Conservation (phyloP, 495 filamentous ascomycete genomes). For the Podospora pseudoanserina region DNA sequence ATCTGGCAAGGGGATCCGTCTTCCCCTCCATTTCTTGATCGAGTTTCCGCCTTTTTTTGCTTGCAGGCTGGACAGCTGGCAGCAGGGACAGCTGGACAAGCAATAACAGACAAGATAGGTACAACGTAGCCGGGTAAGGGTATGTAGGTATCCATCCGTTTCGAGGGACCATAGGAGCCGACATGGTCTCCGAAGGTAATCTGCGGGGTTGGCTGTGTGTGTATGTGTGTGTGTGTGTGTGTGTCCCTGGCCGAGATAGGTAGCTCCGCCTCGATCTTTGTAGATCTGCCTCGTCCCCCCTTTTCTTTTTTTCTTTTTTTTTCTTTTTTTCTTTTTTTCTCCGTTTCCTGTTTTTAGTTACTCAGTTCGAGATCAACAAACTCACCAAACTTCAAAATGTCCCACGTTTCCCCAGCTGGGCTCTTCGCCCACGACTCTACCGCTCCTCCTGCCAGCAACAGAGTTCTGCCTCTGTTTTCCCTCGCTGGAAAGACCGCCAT, state of each 20-base stretch:
- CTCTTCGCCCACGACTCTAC: slow-evolving; percentile 61
- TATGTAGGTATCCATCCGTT: background rate
- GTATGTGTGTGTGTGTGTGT: background rate
- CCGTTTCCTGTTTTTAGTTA: background rate
- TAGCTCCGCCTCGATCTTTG: background rate
- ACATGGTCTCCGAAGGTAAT: background rate
- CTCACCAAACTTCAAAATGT: background rate
- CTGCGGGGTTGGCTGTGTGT: background rate
- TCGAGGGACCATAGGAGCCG: background rate
- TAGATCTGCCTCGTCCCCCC: background rate
- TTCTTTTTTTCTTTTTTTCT: background rate
- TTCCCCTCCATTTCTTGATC: background rate
- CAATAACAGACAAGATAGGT: background rate
- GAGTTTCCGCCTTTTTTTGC: background rate
- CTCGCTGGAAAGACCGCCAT: slow-evolving; percentile 81
- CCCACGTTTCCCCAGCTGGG: slow-evolving; percentile 33
- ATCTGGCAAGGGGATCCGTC: background rate
- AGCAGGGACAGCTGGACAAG: background rate
- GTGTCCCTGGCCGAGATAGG: background rate
- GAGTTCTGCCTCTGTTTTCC: slow-evolving; percentile 76
- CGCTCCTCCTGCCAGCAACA: slow-evolving; percentile 54
- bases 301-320: background rate
- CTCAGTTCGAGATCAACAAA: background rate
- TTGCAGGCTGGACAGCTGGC: background rate
- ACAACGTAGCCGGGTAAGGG: background rate